These are phyloP conservation scores for Baeospora myosura DNA, from an alignment of 1,284 basidiomycete species.

Conservation along the genomic window DNA sequence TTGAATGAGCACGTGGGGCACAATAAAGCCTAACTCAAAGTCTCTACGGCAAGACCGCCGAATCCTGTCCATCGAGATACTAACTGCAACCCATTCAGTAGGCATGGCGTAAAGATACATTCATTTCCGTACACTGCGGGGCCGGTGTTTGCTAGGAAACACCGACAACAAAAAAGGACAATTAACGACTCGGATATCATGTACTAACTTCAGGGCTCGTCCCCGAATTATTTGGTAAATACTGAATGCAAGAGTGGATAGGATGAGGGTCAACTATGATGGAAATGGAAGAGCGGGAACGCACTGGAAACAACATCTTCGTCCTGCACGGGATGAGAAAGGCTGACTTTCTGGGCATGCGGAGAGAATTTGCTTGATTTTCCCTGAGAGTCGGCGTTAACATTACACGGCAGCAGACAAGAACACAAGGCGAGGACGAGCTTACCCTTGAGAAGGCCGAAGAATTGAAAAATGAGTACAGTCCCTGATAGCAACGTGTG, in stretches of 20 bases:
- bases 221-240: conserved; percentile 32
- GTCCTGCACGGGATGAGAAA: conserved; percentile 82
- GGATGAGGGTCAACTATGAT: background rate
- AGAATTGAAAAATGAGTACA: conserved; percentile 1
- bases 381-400: too few species aligned
- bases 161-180: background rate
- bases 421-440: conserved; percentile 20
- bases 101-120: background rate
- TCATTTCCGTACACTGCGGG: background rate
- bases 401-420: too few species aligned
- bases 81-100: background rate
- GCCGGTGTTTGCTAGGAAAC: background rate
- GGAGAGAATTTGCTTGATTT: conserved; percentile 88
- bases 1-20: too few species aligned
- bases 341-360: conserved; percentile 89
- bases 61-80: background rate
- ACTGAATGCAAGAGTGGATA: conserved; percentile 17
- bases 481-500: background rate
- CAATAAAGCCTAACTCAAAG: too few species aligned
- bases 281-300: conserved; percentile 23
- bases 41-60: background rate
- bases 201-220: background rate
- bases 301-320: conserved; percentile 91
- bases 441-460: conserved; percentile 7
- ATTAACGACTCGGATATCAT: background rate